Base-by-base conservation (phyloP, 78 protist genomes). In the Tieghemostelium lacteum region DNA sequence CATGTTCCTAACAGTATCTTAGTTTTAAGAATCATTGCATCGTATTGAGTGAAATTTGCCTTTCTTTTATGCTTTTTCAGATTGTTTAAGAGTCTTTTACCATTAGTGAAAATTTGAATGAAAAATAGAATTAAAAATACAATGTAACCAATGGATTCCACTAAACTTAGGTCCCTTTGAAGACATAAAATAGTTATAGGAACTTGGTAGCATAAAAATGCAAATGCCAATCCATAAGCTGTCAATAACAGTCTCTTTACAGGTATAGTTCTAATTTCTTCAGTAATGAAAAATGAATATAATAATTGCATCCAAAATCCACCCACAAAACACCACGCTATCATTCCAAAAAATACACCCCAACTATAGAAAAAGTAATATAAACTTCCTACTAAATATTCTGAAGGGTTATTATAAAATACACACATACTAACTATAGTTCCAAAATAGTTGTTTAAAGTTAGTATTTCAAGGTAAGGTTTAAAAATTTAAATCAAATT, bases 211-310 rank as follows among this genome's bases (percentile, higher is more conserved):
- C 4, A 22, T 1, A 73, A 19, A 1, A 73, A 55, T 2, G 39
- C 33, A 24, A 55, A 34, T 2, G 14, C 67, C 1, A 73, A 73
- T 7, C 24, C 28, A 55, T 22, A 34, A 0, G 52, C 61, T 31
- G 37, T 39, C 19, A n/a, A n/a, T 7, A 31, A 20, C 20, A 73
- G n/a, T 22, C 63, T 36, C 36, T 37, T 55, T 5, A 73, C 8
- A 26, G n/a, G 24, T 12, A 36, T 22, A 1, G 33, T 22, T 73
- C 66, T 52, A 36, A 73, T 26, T 34, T 73, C 52, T 6, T 52
- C 64, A 8, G 55, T n/a, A n/a, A 73, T 42, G 55, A 73, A 73
- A 26, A 73, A 73, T 73, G 80, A 55, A 73, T 73, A 73, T 28
- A 73, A 12, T 55, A 73, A 12, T 57, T 50, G 61, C 17, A 73